Percentiles rank a stretch among this genome's conserved stretches.
phyloP scores from a whole-genome alignment of 306 rosid genomes.

The Begonia peltatifolia region DNA sequence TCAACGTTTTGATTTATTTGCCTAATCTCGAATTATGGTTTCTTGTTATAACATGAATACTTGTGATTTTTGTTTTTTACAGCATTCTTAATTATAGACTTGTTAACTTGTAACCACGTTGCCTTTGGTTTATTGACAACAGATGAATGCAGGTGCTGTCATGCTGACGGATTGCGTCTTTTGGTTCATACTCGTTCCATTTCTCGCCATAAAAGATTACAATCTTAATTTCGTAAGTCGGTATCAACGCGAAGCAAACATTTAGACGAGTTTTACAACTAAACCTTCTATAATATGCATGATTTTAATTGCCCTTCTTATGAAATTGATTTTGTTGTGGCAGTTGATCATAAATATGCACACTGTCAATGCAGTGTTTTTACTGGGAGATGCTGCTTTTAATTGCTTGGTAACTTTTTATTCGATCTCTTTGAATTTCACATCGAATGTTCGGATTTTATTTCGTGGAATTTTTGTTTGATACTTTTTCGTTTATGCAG shows the following conservation, averaged over 20 bases:
- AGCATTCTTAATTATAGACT: no score
- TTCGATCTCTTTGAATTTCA: neutral
- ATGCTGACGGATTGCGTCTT: constrained; percentile 82
- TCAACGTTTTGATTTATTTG: neutral
- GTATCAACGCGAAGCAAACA: neutral
- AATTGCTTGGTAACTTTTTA: constrained; percentile 60
- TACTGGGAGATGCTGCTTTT: constrained; percentile 71
- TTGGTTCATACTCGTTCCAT: constrained; percentile 84
- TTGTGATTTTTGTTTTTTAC: no score
- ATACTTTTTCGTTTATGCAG: constrained; percentile 16
- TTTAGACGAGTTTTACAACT: neutral
- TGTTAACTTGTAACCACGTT: no score
- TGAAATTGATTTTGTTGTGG: constrained; percentile 7
- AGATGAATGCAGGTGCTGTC: constrained; percentile 98
- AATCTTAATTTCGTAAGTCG: constrained; percentile 67
- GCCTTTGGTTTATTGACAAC: constrained; percentile 3
- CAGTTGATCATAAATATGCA: constrained; percentile 78
- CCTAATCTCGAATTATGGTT: neutral
- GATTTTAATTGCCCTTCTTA: neutral
- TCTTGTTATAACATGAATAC: no score
- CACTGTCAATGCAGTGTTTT: constrained; percentile 78
- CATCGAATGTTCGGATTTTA: neutral
- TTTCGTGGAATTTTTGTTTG: neutral
- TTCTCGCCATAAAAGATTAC: constrained; percentile 66
- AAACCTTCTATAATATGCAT: neutral